phyloP scores from a whole-genome alignment of 257 asterid genomes.

The Ilex asprella region DNA sequence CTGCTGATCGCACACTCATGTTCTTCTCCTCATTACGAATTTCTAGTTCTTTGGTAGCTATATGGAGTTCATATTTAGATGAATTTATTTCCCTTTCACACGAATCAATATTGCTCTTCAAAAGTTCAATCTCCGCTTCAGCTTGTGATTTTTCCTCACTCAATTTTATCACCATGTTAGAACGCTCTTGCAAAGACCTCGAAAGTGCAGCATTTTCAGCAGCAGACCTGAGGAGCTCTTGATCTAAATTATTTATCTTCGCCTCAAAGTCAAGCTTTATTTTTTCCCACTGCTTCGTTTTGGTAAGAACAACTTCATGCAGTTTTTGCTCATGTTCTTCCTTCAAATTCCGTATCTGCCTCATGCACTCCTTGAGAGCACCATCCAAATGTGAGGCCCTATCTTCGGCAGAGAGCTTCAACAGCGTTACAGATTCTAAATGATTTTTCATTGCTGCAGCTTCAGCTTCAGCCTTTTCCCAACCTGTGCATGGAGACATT shows the following conservation, averaged over 20 bases:
- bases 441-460: slow-evolving; percentile 77
- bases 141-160: slow-evolving; percentile 84
- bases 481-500: slow-evolving; percentile 48
- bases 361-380: slow-evolving; percentile 95
- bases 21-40: slow-evolving; percentile 93
- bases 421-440: slow-evolving; percentile 86
- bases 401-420: slow-evolving; percentile 92
- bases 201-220: slow-evolving; percentile 88
- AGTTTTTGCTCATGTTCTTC: slow-evolving; percentile 78
- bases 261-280: slow-evolving; percentile 78
- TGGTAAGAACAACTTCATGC: slow-evolving; percentile 59
- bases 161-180: slow-evolving; percentile 72
- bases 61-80: slow-evolving; percentile 73
- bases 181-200: slow-evolving; percentile 88
- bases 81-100: slow-evolving; percentile 74
- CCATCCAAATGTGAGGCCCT: slow-evolving; percentile 87
- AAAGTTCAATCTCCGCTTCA: slow-evolving; percentile 65
- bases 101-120: slow-evolving; percentile 63
- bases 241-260: slow-evolving; percentile 54
- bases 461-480: slow-evolving; percentile 99
- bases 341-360: slow-evolving; percentile 81
- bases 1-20: slow-evolving; percentile 89
- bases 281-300: slow-evolving; percentile 67
- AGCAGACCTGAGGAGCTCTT: slow-evolving; percentile 64
- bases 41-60: slow-evolving; percentile 75